Conservation (phyloP, 2,329 filamentous ascomycete genomes). For the Fusarium udum region DNA sequence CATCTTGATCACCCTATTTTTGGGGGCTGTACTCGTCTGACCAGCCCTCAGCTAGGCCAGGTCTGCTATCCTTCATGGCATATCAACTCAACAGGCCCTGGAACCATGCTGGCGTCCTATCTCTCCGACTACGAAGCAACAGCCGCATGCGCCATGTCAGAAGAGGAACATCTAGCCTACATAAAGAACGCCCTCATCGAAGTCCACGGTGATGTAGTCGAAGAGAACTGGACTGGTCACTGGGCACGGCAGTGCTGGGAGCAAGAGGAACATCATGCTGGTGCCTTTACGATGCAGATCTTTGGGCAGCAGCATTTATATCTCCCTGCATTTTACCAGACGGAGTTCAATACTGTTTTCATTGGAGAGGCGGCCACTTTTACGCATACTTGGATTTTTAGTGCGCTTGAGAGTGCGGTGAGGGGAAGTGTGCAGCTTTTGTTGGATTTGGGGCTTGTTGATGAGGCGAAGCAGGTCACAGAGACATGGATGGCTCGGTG, state of each 20-base stretch:
- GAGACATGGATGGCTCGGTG: constrained; percentile 69
- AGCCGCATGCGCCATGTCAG: constrained; percentile 25
- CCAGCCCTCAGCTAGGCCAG: constrained; percentile 20
- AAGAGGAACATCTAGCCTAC: constrained; percentile 36
- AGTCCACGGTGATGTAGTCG: constrained; percentile 51
- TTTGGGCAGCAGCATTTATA: constrained; percentile 67
- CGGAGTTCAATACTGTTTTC: constrained; percentile 57
- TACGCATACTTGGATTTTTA: constrained; percentile 65
- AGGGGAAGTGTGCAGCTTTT: constrained; percentile 65
- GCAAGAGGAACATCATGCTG: constrained; percentile 63
- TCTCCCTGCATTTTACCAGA: constrained; percentile 68
- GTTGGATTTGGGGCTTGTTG: constrained; percentile 64
- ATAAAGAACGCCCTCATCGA: constrained; percentile 28
- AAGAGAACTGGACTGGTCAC: constrained; percentile 65
- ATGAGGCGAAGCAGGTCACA: constrained; percentile 67
- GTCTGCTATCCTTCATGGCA: constrained; percentile 34
- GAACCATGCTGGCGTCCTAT: constrained; percentile 29
- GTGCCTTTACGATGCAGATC: constrained; percentile 62
- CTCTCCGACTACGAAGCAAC: constrained; percentile 34
- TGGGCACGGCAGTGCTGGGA: constrained; percentile 70
- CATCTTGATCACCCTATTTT: constrained; percentile 64
- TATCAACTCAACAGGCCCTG: constrained; percentile 33
- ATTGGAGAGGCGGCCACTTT: constrained; percentile 55
- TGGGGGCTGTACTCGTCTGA: constrained; percentile 64
- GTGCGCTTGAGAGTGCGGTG: constrained; percentile 64